These are phyloP conservation scores for Magnusiomyces magnusii DNA, from an alignment of 1,139 yeast species.

Conservation along the genomic window DNA sequence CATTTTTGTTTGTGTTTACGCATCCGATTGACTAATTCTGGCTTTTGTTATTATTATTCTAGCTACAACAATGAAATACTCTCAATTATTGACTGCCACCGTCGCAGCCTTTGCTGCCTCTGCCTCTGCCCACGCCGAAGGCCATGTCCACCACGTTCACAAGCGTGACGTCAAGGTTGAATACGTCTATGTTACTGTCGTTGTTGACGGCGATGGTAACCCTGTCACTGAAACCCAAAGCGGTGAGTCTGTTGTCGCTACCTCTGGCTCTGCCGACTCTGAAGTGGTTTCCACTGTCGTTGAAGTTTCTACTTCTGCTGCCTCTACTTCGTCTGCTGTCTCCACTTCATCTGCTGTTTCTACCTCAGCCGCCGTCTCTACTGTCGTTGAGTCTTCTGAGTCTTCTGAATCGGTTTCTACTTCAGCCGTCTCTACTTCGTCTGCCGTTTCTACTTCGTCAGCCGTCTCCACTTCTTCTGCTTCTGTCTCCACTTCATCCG, in stretches of 20 bases:
- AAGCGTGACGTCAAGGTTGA: conserved; percentile 61
- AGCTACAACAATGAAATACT: conserved; percentile 3
- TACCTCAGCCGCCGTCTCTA: conserved; percentile 18
- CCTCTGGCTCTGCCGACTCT: conserved; percentile 20
- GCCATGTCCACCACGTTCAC: conserved; percentile 58
- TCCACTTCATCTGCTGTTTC: conserved; percentile 15
- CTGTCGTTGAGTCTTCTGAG: too few species aligned
- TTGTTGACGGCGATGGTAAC: conserved; percentile 62
- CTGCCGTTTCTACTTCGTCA: conserved; percentile 33
- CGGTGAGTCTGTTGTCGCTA: conserved; percentile 19
- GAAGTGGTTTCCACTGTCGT: conserved; percentile 26
- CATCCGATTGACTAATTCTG: too few species aligned
- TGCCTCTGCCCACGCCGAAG: conserved; percentile 7
- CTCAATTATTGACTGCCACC: conserved; percentile 1
- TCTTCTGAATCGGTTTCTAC: conserved; percentile 32
- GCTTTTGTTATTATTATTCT: too few species aligned
- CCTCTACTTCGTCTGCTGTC: too few species aligned
- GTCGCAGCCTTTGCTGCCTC: not conserved
- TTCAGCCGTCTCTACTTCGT: conserved; percentile 25
- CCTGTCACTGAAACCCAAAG: conserved; percentile 29
- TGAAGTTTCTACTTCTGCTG: too few species aligned
- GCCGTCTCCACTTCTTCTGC: conserved; percentile 28
- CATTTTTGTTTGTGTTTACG: too few species aligned
- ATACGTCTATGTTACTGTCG: conserved; percentile 69
- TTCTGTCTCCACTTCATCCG: conserved; percentile 15